Base-by-base conservation (phyloP, 1,284 basidiomycete genomes). In the Quambalaria eucalypti region DNA sequence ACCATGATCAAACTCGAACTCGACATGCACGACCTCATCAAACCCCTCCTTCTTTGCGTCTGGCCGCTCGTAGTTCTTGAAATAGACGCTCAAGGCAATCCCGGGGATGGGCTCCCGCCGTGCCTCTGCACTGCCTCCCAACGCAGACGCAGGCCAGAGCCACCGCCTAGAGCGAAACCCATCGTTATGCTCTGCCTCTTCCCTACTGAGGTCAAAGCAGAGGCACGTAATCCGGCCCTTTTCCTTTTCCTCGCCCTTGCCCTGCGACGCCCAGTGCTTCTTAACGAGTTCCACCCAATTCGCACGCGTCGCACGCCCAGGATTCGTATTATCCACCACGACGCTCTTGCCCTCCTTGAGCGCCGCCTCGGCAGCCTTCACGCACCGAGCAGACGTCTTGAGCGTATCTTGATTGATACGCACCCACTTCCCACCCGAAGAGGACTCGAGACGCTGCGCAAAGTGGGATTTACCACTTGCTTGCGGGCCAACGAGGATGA, bases 401-500 rank as follows among this genome's bases (percentile, higher is more conserved):
- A 96, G 78, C 1, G 79, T 84, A 51, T 71, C 69, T 77, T 57
- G 55, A 29, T 71, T 70, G 53, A 26, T 21, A 12, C 42, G 42
- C 42, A 71, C 58, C 49, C 66, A 66, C 1, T 80, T 78, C 73
- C 96, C 93, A 12, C 80, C 83, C 4, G 76, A 78, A 0, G 82
- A 79, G n/a, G 78, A 76, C 71, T 96, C 92, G 68, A 89, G 78
- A 36, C 76, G 80, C 10, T 78, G 78, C 76, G 82, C 96, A 74
- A 92, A 87, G 0, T 84, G 82, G 0, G 88, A 86, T 77, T 97
- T 97, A 42, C 92, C 92, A 1, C 89, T 78, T 48, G 85, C 86
- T 0, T 93, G 92, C 52, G 83, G 84, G 12, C 92, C 93, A 5
- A 90, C 86, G 63, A 97, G 90, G 6, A 97, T 60, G 1, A 96